These are phyloP conservation scores for Gracilariopsis chorda DNA, from an alignment of 23 red algal genomes.

Conservation along the genomic window DNA sequence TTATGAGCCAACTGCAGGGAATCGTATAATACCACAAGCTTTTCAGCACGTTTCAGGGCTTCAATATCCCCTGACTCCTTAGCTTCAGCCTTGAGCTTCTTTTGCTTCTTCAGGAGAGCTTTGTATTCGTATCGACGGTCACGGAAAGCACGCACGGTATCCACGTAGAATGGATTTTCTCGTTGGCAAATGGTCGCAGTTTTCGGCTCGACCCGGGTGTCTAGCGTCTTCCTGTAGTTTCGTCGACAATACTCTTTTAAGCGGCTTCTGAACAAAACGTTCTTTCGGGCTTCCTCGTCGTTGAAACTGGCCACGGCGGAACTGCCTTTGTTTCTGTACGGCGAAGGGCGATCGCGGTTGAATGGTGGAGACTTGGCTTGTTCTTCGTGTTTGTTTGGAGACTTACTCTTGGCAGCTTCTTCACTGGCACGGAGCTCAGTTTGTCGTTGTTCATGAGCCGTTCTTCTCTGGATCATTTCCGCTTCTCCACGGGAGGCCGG, in stretches of 20 bases:
- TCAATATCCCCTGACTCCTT: constrained; percentile 47
- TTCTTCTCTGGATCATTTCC: constrained; percentile 72
- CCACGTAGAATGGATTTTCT: constrained; percentile 99
- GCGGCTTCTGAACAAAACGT: constrained; percentile 49
- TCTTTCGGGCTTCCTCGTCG: constrained; percentile 57
- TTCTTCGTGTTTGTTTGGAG: background rate
- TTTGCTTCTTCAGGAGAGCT: constrained; percentile 90
- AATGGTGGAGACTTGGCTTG: background rate
- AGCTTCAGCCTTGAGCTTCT: constrained; percentile 40
- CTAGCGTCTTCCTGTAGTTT: constrained; percentile 65
- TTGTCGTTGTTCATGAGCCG: constrained; percentile 47
- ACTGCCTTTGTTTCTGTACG: background rate
- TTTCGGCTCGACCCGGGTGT: constrained; percentile 54
- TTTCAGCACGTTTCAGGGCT: constrained; percentile 56
- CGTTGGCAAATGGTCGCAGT: constrained; percentile 91
- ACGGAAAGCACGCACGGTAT: constrained; percentile 97
- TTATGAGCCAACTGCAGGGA: constrained; percentile 98
- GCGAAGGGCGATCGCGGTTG: background rate
- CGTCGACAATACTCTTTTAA: constrained; percentile 87
- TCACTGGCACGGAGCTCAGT: background rate
- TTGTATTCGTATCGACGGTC: constrained; percentile 99
- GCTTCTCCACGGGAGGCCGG: constrained; percentile 91
- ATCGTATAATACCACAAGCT: constrained; percentile 89
- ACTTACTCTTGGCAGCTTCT: background rate
- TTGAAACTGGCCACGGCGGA: constrained; percentile 44